Conservation (phyloP, 2,329 filamentous ascomycete species). For the Westerdykella aurantiaca region DNA sequence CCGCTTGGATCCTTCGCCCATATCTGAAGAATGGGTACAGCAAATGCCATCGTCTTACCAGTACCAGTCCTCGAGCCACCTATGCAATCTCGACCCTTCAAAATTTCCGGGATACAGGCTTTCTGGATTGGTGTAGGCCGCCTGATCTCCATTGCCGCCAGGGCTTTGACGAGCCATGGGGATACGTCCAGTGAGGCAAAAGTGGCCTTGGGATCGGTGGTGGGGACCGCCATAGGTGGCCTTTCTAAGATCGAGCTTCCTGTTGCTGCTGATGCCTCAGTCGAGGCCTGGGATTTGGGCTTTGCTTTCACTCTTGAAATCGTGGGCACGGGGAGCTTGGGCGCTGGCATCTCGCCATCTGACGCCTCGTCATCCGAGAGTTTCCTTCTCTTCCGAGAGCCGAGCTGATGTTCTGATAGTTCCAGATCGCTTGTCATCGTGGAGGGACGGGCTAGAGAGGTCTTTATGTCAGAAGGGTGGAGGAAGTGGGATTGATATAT, state of each 20-base stretch:
- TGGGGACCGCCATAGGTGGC: conserved; percentile 1
- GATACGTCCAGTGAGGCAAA: conserved; percentile 69
- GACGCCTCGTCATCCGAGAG: conserved; percentile 20
- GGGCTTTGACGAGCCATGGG: conserved; percentile 82
- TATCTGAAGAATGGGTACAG: conserved; percentile 86
- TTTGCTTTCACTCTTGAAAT: conserved; percentile 35
- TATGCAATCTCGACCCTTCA: conserved; percentile 89
- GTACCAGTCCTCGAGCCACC: conserved; percentile 92
- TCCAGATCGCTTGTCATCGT: conserved; percentile 15
- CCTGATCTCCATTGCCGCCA: conserved; percentile 73
- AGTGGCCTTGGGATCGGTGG: conserved; percentile 45
- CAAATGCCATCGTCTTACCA: conserved; percentile 94
- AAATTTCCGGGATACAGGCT: conserved; percentile 84
- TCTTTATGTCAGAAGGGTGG: too few relatives aligned
- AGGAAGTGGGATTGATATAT: too few relatives aligned
- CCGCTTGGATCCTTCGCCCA: conserved; percentile 90
- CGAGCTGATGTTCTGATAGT: conserved; percentile 23
- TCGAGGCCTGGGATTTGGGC: conserved; percentile 6
- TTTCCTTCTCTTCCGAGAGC: conserved; percentile 34
- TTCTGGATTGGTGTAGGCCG: conserved; percentile 89
- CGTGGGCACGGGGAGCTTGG: conserved; percentile 12
- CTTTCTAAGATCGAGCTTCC: not conserved
- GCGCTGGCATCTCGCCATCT: conserved; percentile 7
- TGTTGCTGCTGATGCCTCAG: not conserved
- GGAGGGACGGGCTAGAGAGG: too few relatives aligned